A percentile compares a stretch with the other conserved stretches of the same genome.
These are phyloP conservation scores for Neofusicoccum ribis DNA, from an alignment of 2,329 filamentous ascomycete species.

Conservation along the genomic window DNA sequence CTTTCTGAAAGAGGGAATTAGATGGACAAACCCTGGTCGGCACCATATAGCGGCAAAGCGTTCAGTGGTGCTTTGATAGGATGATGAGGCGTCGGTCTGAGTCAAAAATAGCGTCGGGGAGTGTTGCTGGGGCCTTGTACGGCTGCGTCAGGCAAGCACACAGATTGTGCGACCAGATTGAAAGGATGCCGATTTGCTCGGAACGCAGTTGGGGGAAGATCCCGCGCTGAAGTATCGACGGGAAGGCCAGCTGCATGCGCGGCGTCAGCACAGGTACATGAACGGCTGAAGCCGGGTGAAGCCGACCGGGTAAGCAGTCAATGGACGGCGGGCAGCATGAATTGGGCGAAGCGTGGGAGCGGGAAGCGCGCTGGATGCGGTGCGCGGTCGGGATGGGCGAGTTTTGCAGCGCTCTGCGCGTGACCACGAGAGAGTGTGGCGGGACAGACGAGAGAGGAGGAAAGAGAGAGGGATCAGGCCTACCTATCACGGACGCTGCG, in stretches of 20 bases:
- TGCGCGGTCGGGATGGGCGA: slow-evolving; percentile 17
- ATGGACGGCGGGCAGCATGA: slow-evolving; percentile 4
- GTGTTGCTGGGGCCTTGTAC: neutral
- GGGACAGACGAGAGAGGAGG: slow-evolving; percentile 2
- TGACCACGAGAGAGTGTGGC: slow-evolving; percentile 19
- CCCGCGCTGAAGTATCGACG: slow-evolving; percentile 9
- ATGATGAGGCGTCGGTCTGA: neutral
- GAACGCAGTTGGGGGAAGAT: slow-evolving; percentile 11
- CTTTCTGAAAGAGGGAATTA: slow-evolving; percentile 18
- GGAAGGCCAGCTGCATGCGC: slow-evolving; percentile 18
- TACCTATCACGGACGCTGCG: slow-evolving; percentile 17
- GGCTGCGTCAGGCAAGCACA: slow-evolving; percentile 9
- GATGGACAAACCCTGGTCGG: slow-evolving; percentile 19
- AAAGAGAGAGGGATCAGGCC: neutral
- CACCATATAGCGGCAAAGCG: neutral
- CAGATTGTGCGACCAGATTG: slow-evolving; percentile 12
- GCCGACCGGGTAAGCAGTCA: slow-evolving; percentile 14
- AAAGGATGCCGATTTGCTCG: slow-evolving; percentile 20
- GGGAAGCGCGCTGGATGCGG: slow-evolving; percentile 9
- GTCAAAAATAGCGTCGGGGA: slow-evolving; percentile 18
- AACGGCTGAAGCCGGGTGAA: slow-evolving; percentile 16
- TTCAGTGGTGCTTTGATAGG: slow-evolving; percentile 9
- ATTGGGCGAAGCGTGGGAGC: neutral
- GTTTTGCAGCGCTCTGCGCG: slow-evolving; percentile 5
- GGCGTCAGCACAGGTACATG: slow-evolving; percentile 18